Evolutionary conservation across 2,329 filamentous ascomycete genomes (phyloP).

Genomic region (Colletotrichum ledebouriae): DNA sequence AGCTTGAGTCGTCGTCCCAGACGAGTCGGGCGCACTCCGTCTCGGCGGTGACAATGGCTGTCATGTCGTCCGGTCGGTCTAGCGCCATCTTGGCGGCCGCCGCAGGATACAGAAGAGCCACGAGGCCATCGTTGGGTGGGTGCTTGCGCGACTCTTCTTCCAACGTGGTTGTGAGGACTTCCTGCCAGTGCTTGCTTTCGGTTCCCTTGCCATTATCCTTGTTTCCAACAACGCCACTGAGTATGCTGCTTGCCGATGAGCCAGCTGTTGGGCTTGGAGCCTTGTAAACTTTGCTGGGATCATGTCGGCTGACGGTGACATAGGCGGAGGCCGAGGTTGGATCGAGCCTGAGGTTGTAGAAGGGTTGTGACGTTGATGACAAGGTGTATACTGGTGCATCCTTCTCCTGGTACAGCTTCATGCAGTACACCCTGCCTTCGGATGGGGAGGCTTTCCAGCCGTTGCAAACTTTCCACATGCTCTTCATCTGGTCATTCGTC

Average conservation of each 20-base stretch:
- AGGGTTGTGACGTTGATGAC: conserved; percentile 71
- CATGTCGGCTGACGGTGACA: conserved; percentile 70
- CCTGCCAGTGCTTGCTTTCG: conserved; percentile 66
- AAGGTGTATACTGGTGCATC: conserved; percentile 77
- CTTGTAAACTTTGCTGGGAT: conserved; percentile 71
- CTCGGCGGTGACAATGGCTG: conserved; percentile 73
- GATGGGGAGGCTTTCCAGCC: conserved; percentile 74
- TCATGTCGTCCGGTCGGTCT: conserved; percentile 70
- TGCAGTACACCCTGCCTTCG: conserved; percentile 71
- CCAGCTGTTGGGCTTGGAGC: conserved; percentile 51
- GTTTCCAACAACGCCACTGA: conserved; percentile 50
- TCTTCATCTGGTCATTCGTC: conserved; percentile 72
- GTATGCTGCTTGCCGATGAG: conserved; percentile 48
- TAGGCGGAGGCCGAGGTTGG: conserved; percentile 74
- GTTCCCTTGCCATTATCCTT: conserved; percentile 49
- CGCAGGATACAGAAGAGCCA: conserved; percentile 77
- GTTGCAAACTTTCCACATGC: conserved; percentile 77
- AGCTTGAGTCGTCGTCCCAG: conserved; percentile 74
- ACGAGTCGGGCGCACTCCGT: conserved; percentile 78
- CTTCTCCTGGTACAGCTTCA: conserved; percentile 67
- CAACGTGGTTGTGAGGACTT: conserved; percentile 69
- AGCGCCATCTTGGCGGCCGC: conserved; percentile 74
- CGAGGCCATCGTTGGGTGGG: conserved; percentile 71
- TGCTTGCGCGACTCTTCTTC: conserved; percentile 67
- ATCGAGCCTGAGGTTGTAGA: conserved; percentile 76